Base-by-base conservation (phyloP, 129 eudicot genomes). In the Tanacetum coccineum region DNA sequence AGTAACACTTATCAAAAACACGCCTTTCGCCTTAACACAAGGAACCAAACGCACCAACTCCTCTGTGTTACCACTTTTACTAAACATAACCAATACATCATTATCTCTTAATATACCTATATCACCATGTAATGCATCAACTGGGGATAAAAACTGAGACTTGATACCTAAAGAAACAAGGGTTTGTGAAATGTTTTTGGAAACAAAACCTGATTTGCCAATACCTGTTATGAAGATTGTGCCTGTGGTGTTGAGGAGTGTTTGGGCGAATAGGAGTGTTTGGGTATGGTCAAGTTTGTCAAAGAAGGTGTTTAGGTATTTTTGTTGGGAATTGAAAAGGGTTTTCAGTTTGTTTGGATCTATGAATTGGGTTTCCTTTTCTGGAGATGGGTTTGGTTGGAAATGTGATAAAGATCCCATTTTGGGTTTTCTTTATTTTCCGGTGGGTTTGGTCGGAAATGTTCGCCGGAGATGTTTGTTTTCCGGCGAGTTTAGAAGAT, bases 131-230 rank as follows among this genome's bases (percentile, higher is more conserved):
- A 93, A 84, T 3, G 98, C 98, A 70, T 93, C 98, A 25, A 74
- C 76, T 0, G 98, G 98, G 64, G 95, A 79, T 15, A 93, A 53
- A 62, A 88, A 93, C 42, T 80, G 89, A 25, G 98, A 78, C 75
- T 68, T 80, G 58, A 88, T 80, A 2, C 89, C 91, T n/a, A 93
- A 83, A 10, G 98, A 93, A 15, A 86, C 80, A 2, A 93, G 91
- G 64, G 98, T 93, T 47, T 93, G 98, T 0, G 96, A 93, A 71
- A 93, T 88, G 76, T 93, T 93, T 74, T 93, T 87, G 25, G 96
- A 81, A 3, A 93, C 96, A 66, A 93, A 93, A 0, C 98, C 98
- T 9, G 98, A 93, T 74, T 93, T 93, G 5, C 98, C 98, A 14
- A 93, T 89, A 28, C 98, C 98, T 28, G 96, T 59, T 79, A 93